Conservation (phyloP, 2,329 filamentous ascomycete species). For the Endoconidiophora polonica region DNA sequence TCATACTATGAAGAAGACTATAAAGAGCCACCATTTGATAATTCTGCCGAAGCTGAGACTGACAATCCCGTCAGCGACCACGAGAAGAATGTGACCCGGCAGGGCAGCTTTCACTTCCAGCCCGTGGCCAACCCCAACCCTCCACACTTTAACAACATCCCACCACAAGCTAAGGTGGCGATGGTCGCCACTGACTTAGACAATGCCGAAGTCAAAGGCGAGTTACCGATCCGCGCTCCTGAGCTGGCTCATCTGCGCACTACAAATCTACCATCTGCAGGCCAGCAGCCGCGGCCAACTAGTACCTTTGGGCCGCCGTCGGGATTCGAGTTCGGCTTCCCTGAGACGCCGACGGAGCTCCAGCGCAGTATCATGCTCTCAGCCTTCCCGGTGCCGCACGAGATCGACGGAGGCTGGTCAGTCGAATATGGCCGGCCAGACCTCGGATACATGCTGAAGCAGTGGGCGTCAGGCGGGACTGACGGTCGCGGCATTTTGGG, state of each 20-base stretch:
- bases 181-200: conserved; percentile 8
- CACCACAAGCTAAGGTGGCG: conserved; percentile 19
- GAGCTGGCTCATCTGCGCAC: conserved; percentile 42
- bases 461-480: conserved; percentile 57
- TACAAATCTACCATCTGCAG: conserved; percentile 21
- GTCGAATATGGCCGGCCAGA: conserved; percentile 87
- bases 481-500: conserved; percentile 57
- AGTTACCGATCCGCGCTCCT: conserved; percentile 26
- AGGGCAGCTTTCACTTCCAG: conserved; percentile 44
- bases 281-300: conserved; percentile 27
- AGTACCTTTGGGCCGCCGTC: conserved; percentile 42
- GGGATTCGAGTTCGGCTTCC: conserved; percentile 67
- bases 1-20: conserved; percentile 12
- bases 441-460: conserved; percentile 68
- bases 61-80: neutral
- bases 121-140: conserved; percentile 30
- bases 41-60: neutral
- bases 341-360: conserved; percentile 68
- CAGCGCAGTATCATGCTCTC: conserved; percentile 84
- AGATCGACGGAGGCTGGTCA: conserved; percentile 66
- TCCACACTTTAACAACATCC: conserved; percentile 44
- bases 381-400: conserved; percentile 56
- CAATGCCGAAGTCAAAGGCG: conserved; percentile 14
- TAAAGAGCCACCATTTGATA: neutral
- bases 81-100: conserved; percentile 1